Evolutionary conservation across 345 rosid species (phyloP).

Genomic region (Excoecaria agallocha): DNA sequence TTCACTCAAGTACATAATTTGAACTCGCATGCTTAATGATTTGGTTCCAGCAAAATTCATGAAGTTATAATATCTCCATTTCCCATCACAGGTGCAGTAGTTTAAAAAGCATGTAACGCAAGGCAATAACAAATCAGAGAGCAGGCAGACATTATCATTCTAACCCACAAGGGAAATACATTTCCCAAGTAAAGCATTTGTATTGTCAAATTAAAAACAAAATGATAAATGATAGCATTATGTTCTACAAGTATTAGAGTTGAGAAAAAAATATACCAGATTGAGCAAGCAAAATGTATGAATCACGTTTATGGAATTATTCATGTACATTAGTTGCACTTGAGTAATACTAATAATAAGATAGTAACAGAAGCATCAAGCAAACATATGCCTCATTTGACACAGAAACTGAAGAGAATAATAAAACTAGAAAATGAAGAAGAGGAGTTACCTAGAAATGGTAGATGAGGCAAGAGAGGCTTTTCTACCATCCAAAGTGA

Average conservation of each 20-base stretch:
- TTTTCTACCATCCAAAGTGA: slow-evolving; percentile 55
- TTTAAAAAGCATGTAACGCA: neutral
- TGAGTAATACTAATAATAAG: neutral
- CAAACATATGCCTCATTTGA: neutral
- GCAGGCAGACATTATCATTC: neutral
- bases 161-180: neutral
- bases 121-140: neutral
- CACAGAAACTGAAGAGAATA: neutral
- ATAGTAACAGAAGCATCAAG: neutral
- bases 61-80: neutral
- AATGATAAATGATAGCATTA: neutral
- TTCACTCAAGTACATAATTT: neutral
- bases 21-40: neutral
- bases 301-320: neutral
- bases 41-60: neutral
- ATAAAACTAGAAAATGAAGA: neutral
- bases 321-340: neutral
- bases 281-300: neutral
- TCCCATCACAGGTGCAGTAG: neutral
- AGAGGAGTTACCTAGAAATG: slow-evolving; percentile 38
- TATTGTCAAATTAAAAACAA: neutral
- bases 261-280: neutral
- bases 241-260: neutral
- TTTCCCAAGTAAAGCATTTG: neutral
- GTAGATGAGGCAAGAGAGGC: slow-evolving; percentile 55